phyloP scores from a whole-genome alignment of 768 basidiomycete species.

The Candolleomyces aberdarensis region DNA sequence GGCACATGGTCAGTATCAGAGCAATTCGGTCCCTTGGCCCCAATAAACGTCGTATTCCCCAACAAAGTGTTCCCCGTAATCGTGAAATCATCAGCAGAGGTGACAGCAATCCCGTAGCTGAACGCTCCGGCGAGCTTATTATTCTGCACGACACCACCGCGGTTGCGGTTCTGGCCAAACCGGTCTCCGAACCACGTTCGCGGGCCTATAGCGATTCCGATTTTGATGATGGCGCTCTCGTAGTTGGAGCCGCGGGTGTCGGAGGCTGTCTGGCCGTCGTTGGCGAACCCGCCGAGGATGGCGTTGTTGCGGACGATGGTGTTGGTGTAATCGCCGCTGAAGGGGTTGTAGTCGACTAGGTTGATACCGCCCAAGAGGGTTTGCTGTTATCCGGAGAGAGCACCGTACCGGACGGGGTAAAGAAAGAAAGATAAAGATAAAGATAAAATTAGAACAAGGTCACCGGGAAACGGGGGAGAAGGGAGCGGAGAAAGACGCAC shows the following conservation, averaged over 20 bases:
- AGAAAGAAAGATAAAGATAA: neutral
- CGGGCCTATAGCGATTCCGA: conserved; percentile 80
- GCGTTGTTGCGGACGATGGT: conserved; percentile 66
- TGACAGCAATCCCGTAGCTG: conserved; percentile 68
- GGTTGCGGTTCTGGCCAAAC: conserved; percentile 51
- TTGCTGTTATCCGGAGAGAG: conserved; percentile 33
- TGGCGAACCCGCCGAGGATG: conserved; percentile 69
- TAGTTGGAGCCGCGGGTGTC: conserved; percentile 53
- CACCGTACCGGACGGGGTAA: conserved; percentile 6
- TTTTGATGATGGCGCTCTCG: conserved; percentile 66
- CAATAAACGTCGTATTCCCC: conserved; percentile 76
- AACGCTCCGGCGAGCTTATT: conserved; percentile 68
- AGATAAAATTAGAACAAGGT: too few species aligned
- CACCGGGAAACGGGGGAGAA: too few species aligned
- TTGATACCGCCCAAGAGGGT: conserved; percentile 77
- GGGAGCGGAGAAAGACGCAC: conserved; percentile 39
- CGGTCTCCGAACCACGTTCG: conserved; percentile 68
- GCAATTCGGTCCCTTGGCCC: conserved; percentile 65
- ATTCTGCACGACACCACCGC: conserved; percentile 48
- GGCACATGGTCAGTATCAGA: conserved; percentile 47
- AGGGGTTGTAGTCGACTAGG: conserved; percentile 71
- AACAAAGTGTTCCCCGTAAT: conserved; percentile 57
- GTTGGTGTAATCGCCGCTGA: conserved; percentile 59
- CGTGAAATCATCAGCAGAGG: conserved; percentile 63
- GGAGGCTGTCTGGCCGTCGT: conserved; percentile 33